These are phyloP conservation scores for Candida fluviatilis DNA, from an alignment of 805 yeast genomes.

Conservation along the genomic window DNA sequence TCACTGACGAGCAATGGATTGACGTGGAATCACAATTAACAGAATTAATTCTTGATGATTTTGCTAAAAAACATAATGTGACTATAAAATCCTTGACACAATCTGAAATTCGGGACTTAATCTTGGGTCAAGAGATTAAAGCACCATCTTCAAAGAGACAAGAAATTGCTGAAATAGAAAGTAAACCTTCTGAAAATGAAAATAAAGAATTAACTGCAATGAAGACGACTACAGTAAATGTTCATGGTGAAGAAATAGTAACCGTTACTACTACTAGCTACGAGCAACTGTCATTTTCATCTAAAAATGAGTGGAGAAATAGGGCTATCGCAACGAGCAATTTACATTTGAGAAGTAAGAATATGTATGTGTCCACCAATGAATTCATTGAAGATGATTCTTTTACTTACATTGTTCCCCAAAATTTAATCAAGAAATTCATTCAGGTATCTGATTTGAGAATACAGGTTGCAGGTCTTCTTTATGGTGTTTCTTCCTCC, in stretches of 20 bases:
- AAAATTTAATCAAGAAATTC: slow-evolving; percentile 71
- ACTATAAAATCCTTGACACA: slow-evolving; percentile 86
- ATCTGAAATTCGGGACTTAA: slow-evolving; percentile 88
- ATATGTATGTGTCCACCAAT: slow-evolving; percentile 65
- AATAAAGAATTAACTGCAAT: slow-evolving; percentile 63
- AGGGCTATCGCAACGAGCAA: slow-evolving; percentile 77
- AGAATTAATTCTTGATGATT: slow-evolving; percentile 81
- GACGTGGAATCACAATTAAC: slow-evolving; percentile 83
- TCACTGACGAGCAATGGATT: slow-evolving; percentile 87
- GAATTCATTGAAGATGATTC: slow-evolving; percentile 52
- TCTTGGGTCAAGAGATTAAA: slow-evolving; percentile 87
- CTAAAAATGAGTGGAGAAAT: slow-evolving; percentile 87
- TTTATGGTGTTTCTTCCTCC: slow-evolving; percentile 75
- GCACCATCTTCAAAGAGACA: slow-evolving; percentile 89
- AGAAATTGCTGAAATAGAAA: slow-evolving; percentile 71
- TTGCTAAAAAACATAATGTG: slow-evolving; percentile 79
- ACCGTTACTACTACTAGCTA: slow-evolving; percentile 89
- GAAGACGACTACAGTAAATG: slow-evolving; percentile 80
- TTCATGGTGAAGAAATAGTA: slow-evolving; percentile 93
- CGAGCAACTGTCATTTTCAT: slow-evolving; percentile 78
- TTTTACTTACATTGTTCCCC: slow-evolving; percentile 75
- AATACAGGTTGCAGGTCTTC: slow-evolving; percentile 74
- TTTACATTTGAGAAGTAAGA: slow-evolving; percentile 67
- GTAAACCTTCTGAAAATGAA: slow-evolving; percentile 38
- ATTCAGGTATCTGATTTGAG: slow-evolving; percentile 77